Percentiles rank a stretch among this genome's conserved stretches.
These are phyloP conservation scores for Cladosporium cucumerinum DNA, from an alignment of 2,329 filamentous ascomycete species.

Conservation along the genomic window DNA sequence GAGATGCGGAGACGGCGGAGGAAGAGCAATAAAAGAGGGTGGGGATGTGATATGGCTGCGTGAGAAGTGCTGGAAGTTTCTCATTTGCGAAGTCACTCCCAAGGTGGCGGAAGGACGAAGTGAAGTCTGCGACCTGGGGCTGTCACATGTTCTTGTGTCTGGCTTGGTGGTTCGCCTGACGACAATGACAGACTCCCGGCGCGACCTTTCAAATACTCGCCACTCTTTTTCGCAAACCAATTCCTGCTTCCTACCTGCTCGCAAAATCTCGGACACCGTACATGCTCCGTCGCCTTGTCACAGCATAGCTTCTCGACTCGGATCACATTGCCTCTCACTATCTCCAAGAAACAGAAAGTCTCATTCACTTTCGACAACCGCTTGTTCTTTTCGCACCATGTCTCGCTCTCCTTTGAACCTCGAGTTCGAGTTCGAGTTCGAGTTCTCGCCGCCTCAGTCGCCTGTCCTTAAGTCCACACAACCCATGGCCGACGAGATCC, in stretches of 20 bases:
- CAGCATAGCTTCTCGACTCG: neutral
- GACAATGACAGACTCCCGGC: neutral
- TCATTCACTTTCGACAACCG: neutral
- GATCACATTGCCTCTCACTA: neutral
- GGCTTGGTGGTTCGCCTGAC: neutral
- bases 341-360: neutral
- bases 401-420: neutral
- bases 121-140: neutral
- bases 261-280: neutral
- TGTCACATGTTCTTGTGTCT: neutral
- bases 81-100: too few species aligned
- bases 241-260: neutral
- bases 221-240: neutral
- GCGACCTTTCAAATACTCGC: neutral
- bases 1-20: too few species aligned
- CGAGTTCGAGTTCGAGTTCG: neutral
- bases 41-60: too few species aligned
- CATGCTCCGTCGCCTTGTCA: neutral
- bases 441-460: neutral
- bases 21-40: too few species aligned
- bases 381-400: neutral
- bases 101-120: neutral
- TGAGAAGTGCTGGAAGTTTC: too few species aligned
- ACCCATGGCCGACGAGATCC: neutral
- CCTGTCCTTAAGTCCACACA: neutral